Percentiles rank a stretch among this genome's conserved stretches.
These are phyloP conservation scores for Salvia sclarea DNA, from an alignment of 305 asterid genomes.

Conservation along the genomic window DNA sequence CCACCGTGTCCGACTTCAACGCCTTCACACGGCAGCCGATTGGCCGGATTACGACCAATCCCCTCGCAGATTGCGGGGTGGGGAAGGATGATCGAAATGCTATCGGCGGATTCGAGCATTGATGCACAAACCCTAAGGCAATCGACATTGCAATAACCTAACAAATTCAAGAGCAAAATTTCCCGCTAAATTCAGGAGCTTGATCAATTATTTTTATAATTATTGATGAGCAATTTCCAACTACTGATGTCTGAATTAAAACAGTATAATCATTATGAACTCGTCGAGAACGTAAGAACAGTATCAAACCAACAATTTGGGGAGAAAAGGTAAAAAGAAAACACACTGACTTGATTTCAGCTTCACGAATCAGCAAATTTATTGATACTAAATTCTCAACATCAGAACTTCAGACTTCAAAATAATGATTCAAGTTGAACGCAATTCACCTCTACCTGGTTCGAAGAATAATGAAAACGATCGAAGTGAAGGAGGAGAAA, in stretches of 20 bases:
- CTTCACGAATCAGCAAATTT: slow-evolving; percentile 7
- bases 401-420: neutral
- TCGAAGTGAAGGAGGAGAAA: neutral
- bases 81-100: slow-evolving; percentile 30
- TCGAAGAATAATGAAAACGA: neutral
- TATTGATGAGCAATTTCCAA: neutral
- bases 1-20: slow-evolving; percentile 45
- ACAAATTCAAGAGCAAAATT: slow-evolving; percentile 11
- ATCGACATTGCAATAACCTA: slow-evolving; percentile 39
- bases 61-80: slow-evolving; percentile 27
- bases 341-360: neutral
- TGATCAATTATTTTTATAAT: neutral
- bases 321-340: neutral
- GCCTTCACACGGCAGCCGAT: slow-evolving; percentile 29
- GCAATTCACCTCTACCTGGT: slow-evolving; percentile 4
- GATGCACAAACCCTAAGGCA: slow-evolving; percentile 37
- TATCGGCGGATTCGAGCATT: slow-evolving; percentile 37
- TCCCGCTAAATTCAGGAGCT: neutral
- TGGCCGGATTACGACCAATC: slow-evolving; percentile 22
- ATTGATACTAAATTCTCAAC: neutral
- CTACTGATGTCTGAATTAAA: neutral
- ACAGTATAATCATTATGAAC: neutral
- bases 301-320: neutral
- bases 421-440: neutral
- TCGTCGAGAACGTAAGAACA: neutral